Percentiles rank a stretch among this genome's conserved stretches.
Conservation (phyloP, 768 basidiomycete genomes). For the Tricholoma hemisulphureum region DNA sequence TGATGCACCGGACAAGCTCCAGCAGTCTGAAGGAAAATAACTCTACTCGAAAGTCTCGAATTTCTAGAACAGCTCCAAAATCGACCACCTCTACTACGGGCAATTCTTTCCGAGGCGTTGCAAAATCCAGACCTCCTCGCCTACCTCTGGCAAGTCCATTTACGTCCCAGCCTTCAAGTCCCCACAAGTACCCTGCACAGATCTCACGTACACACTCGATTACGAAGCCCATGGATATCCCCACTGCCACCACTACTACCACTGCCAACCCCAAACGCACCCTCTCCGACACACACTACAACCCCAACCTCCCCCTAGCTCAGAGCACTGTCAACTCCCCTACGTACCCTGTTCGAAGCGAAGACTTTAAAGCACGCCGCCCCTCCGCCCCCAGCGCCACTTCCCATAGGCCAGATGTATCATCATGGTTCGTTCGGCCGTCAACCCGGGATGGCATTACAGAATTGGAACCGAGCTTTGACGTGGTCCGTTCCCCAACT, state of each 20-base stretch:
- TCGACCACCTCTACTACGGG: neutral
- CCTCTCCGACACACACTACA: conserved; percentile 22
- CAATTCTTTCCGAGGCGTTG: neutral
- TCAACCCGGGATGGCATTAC: neutral
- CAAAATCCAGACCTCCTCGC: conserved; percentile 3
- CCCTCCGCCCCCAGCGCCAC: conserved; percentile 25
- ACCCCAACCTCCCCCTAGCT: conserved; percentile 19
- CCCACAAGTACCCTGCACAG: neutral
- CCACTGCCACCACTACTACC: neutral
- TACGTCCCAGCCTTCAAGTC: conserved; percentile 17
- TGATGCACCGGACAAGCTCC: conserved; percentile 16
- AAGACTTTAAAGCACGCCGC: conserved; percentile 15
- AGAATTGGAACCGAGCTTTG: neutral
- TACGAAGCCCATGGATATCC: neutral
- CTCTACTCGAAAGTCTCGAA: neutral
- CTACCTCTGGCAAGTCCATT: conserved; percentile 23
- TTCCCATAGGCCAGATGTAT: conserved; percentile 17
- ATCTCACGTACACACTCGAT: neutral
- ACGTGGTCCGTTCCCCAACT: conserved; percentile 7
- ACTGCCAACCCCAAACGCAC: conserved; percentile 10
- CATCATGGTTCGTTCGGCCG: conserved; percentile 16
- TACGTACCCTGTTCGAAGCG: neutral
- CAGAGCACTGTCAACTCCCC: conserved; percentile 22
- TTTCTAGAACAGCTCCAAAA: conserved; percentile 3
- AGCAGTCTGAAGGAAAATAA: conserved; percentile 23